Evolutionary conservation across 1,284 basidiomycete genomes (phyloP), one percentile per base, ranked within the genome.

Genomic region (Trametes sp.): DNA sequence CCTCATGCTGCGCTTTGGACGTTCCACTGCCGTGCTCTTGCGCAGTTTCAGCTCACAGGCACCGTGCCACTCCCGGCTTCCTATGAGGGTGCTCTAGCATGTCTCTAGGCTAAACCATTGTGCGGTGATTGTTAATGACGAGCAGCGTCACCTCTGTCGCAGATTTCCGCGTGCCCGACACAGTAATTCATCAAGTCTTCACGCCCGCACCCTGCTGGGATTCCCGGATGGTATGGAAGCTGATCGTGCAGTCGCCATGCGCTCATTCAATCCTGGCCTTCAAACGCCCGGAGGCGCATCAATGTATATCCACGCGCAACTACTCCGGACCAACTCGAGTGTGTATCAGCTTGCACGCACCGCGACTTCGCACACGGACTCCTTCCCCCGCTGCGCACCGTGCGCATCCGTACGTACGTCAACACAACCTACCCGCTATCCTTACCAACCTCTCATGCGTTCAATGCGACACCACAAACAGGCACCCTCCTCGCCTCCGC

Each of bases 281-380:
- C 2, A 46, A 26, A 26, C 45, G 45, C 45, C n/a, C 45, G 24
- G 23, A 26, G 26, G 45, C 26, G 45, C 45, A 46, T 46, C 48
- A 49, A 49, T 24, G 48, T 49, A 28, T 49, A 33, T 49, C 48
- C 48, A 16, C 16, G 19, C 28, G 13, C 24, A 24, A 10, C 19
- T 33, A 10, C 28, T 21, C 28, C 23, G 48, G 21, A 14, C 7
- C 21, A 48, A 26, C 10, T 29, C 19, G n/a, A 45, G 3, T 24
- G 24, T 4, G 8, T 16, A 24, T 23, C 42, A 23, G 42, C 4
- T 23, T 31, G 19, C 48, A 19, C 28, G 10, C 14, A 4, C 28
- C 24, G 29, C 48, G 14, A 2, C 48, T 33, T 49, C 48, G 28
- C 48, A 49, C 48, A 49, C 48, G 48, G 48, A 49, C 16, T n/a